Conservation (phyloP, 768 basidiomycete species). For the Tubosaeta sp. region DNA sequence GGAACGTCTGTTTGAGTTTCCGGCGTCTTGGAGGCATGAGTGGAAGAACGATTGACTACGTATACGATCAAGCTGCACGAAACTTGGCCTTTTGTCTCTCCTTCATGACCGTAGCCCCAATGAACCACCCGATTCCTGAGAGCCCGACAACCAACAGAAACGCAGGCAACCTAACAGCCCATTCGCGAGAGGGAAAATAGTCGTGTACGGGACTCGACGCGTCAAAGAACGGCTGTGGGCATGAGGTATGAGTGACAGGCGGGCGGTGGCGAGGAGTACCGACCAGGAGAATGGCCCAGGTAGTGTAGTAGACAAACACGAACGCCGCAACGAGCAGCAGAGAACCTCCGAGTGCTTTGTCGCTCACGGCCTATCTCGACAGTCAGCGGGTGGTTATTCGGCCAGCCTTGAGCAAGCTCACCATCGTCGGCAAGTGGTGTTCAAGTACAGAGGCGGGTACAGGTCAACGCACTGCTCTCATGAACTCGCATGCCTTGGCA, state of each 20-base stretch:
- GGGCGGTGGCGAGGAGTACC: constrained; percentile 21
- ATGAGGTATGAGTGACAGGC: constrained; percentile 6
- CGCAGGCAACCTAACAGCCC: constrained; percentile 86
- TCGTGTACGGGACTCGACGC: constrained; percentile 64
- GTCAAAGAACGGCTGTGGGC: constrained; percentile 76
- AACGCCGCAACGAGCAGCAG: constrained; percentile 77
- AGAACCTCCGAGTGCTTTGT: constrained; percentile 72
- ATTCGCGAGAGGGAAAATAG: constrained; percentile 86
- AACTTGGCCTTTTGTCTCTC: constrained; percentile 67
- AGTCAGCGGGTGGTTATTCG: constrained; percentile 1
- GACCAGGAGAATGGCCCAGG: constrained; percentile 87
- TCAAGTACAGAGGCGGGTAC: constrained; percentile 2
- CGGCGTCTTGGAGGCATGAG: constrained; percentile 15
- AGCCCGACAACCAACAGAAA: constrained; percentile 79
- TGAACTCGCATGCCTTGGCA: constrained; percentile 72
- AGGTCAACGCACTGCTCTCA: constrained; percentile 23
- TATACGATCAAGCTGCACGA: constrained; percentile 49
- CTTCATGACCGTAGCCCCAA: constrained; percentile 71
- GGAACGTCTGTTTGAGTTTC: constrained; percentile 41
- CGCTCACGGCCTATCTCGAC: constrained; percentile 59
- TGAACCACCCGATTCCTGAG: constrained; percentile 72
- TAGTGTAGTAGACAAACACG: constrained; percentile 87
- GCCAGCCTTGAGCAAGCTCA: constrained; percentile 10
- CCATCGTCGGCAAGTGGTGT: constrained; percentile 20
- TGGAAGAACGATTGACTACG: neutral